Evolutionary conservation across 2,329 filamentous ascomycete species (phyloP), one percentile per base, ranked within the genome.

Genomic region (Ceratocystis albifundus): DNA sequence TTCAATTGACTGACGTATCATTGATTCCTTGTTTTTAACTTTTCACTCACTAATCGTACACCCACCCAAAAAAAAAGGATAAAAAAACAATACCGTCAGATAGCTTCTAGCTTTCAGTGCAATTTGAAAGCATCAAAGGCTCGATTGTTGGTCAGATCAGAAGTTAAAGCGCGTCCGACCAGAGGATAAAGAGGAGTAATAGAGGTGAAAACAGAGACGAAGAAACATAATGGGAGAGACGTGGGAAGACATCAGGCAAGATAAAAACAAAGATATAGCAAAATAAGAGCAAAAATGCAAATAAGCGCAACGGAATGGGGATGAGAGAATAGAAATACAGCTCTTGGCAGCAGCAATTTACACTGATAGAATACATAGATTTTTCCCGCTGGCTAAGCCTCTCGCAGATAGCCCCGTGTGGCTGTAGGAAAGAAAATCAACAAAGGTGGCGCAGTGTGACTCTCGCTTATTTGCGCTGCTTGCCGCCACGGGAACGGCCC

Each of bases 381-480:
- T 50, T 63, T 50, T 50, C 17, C 32, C 30, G 48, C n/a, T 53
- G 12, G 28, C 55, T 36, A 8, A 59, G 62, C n/a, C 12, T 53
- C 25, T 28, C 48, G 3, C 48, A 53, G 48, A 41, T 41, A 41
- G 36, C 36, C 36, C 36, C 3, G 36, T 41, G 36, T 41, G 4
- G 22, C 48, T 5, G 17, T 15, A 10, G 22, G 48, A 15, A 53
- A 53, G 7, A 30, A n/a, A 36, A 48, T 10, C 20, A 48, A 44
- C 44, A 32, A 22, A 15, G 53, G 6, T 53, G 3, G 36, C 36
- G 36, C 36, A 3, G 8, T 41, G 36, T 41, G 36, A 41, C 3
- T 41, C 17, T 32, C 7, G 15, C 30, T 62, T 55, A 62, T 66
- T 59, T 66, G 62, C 80, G 78, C 74, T 85, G 84, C 77, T 86